Evolutionary conservation across 1,284 basidiomycete species (phyloP), one percentile per base, ranked within the genome.

Genomic region (Cryptococcus hybrid): DNA sequence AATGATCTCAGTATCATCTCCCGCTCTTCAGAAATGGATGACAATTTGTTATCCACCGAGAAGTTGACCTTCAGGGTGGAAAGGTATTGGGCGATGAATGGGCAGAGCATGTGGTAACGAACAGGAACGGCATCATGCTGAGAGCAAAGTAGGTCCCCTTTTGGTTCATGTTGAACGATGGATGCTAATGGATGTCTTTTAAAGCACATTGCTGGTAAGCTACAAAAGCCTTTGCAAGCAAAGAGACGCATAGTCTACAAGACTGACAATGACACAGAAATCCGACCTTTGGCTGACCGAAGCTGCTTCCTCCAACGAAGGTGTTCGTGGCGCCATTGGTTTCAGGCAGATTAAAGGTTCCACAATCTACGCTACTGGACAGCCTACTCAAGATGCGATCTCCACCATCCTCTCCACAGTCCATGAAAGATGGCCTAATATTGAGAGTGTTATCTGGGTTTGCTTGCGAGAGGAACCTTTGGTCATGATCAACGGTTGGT

Each of bases 401-500:
- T 85, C 88, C 52, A 86, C 88, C 54, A 92, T 97, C 1, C 84
- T 97, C 8, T 76, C 81, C 2, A 82, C 84, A n/a, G 83, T 92
- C 49, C 86, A 85, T 60, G 73, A 79, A 12, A 81, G 84, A 0
- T 84, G 89, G 65, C 86, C 88, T 0, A 74, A 78, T 9, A 82
- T 86, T 0, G 81, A 82, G 8, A 83, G 83, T 44, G 84, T 95
- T 34, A 83, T 92, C 8, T 99, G 95, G 96, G 86, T 99, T 57
- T 94, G 93, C 30, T 79, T 99, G 38, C 82, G 94, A 15, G 92
- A 93, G 60, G 95, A 99, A 74, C 95, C 95, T 0, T 84, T 99
- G 52, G 90, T 97, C 1, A 77, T 77, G 72, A 86, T 99, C 69
- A 96, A 97, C 66, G 78, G 77, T 68, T 57, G 69, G 67, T 42